Conservation (phyloP, 2,329 filamentous ascomycete genomes). For the Pseudopithomyces chartarum region DNA sequence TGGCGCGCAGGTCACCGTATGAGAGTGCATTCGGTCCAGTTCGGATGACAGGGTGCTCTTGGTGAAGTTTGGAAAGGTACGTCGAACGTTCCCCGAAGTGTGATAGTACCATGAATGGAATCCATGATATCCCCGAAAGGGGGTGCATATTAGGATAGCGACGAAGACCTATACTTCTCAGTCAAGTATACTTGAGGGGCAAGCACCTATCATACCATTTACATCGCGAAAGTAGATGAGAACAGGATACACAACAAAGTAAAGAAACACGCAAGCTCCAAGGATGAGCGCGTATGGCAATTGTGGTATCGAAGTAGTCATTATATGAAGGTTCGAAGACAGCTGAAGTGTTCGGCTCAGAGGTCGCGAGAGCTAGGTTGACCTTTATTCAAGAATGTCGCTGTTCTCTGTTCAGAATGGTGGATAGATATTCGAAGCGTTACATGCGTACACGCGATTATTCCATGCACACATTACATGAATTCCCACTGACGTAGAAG, state of each 20-base stretch:
- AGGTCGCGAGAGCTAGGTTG: not conserved
- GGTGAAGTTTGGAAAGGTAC: conserved; percentile 52
- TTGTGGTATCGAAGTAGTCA: conserved; percentile 19
- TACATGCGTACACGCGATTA: not conserved
- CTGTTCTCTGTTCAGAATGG: not conserved
- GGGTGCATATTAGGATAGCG: conserved; percentile 55
- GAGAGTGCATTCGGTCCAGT: conserved; percentile 38
- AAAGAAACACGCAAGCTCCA: conserved; percentile 31
- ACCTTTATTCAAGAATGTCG: not conserved
- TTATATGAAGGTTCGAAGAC: conserved; percentile 24
- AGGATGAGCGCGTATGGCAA: conserved; percentile 32
- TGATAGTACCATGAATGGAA: conserved; percentile 55
- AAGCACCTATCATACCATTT: conserved; percentile 40
- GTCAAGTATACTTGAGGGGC: not conserved
- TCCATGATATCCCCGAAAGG: conserved; percentile 53
- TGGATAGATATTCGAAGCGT: not conserved
- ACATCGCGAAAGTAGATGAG: conserved; percentile 52
- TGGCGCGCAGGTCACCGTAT: conserved; percentile 40
- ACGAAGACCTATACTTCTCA: conserved; percentile 45
- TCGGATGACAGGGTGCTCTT: conserved; percentile 51
- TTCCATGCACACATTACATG: conserved; percentile 3
- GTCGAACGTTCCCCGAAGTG: conserved; percentile 51
- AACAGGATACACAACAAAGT: conserved; percentile 49
- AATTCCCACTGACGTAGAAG: conserved; percentile 12
- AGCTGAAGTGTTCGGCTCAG: not conserved